phyloP scores from a whole-genome alignment of 2,329 filamentous ascomycete species.

The Colletotrichum tanaceti region DNA sequence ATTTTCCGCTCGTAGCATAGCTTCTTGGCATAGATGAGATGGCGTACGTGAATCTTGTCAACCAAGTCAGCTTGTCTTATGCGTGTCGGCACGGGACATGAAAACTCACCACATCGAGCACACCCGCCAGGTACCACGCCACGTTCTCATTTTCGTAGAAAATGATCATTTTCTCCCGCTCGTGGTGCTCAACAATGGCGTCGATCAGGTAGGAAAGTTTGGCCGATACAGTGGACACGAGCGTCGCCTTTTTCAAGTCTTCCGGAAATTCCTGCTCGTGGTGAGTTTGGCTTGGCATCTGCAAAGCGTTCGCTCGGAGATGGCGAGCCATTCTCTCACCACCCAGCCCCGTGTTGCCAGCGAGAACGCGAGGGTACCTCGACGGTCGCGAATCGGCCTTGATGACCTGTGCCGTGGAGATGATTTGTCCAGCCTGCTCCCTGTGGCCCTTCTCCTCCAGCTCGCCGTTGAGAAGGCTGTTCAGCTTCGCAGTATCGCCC shows the following conservation, averaged over 20 bases:
- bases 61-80: conserved; percentile 26
- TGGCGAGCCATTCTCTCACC: conserved; percentile 50
- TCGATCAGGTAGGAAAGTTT: conserved; percentile 90
- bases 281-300: neutral
- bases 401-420: conserved; percentile 31
- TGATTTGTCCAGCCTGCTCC: conserved; percentile 45
- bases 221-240: conserved; percentile 84
- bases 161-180: conserved; percentile 85
- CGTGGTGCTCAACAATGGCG: conserved; percentile 74
- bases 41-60: conserved; percentile 64
- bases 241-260: conserved; percentile 67
- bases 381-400: conserved; percentile 15
- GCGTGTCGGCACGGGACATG: neutral
- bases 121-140: conserved; percentile 86
- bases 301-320: conserved; percentile 47
- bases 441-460: conserved; percentile 57
- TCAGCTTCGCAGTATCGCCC: conserved; percentile 57
- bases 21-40: conserved; percentile 75
- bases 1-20: conserved; percentile 72
- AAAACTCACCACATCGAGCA: conserved; percentile 74
- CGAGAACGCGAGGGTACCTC: conserved; percentile 43
- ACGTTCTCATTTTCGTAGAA: conserved; percentile 93
- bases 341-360: conserved; percentile 59
- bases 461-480: conserved; percentile 61
- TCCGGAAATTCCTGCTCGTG: conserved; percentile 51